Evolutionary conservation across 1,284 basidiomycete species (phyloP), one percentile per base, ranked within the genome.

Genomic region (Sporisorium scitamineum): DNA sequence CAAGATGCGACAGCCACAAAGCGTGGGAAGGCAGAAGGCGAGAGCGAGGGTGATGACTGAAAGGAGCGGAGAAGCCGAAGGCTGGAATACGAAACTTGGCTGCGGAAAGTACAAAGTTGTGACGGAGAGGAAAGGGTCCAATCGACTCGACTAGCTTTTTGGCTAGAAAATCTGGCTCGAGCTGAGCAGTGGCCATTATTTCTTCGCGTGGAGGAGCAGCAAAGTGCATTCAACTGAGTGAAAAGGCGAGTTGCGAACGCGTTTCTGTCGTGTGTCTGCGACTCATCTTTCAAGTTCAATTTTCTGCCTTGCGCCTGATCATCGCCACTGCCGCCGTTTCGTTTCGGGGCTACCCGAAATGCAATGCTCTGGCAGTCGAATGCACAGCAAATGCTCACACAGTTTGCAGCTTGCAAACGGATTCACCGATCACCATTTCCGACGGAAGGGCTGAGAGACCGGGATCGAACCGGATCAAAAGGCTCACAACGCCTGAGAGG

Each of bases 161-260:
- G 47, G 24, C 34, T 10, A 16, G 9, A 22, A 59, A 52, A 52
- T 34, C 50, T 44, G 31, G n/a, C 31, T 50, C 54, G 42, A 47
- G 42, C 42, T 44, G 41, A 45, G 56, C 22, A 24, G 13, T 26
- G 14, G 20, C 5, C 29, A 16, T 10, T 59, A 16, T 10, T 59
- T 44, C 50, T 32, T 60, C 50, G 58, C 51, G 60, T 62, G 53
- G 60, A 55, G 44, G 50, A 26, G 51, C 51, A 41, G 16, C 24
- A 24, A 39, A 22, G 14, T 52, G 50, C 50, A 34, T 52, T 52
- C 32, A 34, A 20, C n/a, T 10, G 26, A 42, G n/a, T 42, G 16
- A n/a, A 18, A n/a, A n/a, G n/a, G n/a, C n/a, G 37, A n/a, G 24
- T 20, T 47, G 24, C 11, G 11, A 27, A 47, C 44, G 44, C 34